Evolutionary conservation across 331 rosid species (phyloP).

Genomic region (Quercus phellos): DNA sequence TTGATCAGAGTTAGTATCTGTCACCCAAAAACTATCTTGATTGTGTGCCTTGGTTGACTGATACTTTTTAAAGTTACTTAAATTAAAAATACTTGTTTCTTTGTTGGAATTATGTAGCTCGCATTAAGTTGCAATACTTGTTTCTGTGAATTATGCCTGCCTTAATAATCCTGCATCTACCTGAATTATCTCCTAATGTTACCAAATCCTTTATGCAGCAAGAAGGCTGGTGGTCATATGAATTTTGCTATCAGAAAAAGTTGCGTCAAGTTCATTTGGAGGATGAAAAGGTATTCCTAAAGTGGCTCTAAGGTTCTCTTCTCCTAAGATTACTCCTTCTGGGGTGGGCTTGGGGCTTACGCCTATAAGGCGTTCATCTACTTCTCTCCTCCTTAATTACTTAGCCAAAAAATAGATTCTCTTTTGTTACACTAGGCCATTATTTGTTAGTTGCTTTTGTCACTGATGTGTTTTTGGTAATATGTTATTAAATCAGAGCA

Average conservation of each 20-base stretch:
- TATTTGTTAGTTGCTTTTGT: constrained; percentile 1
- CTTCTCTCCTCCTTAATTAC: too few species aligned
- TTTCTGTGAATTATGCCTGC: neutral
- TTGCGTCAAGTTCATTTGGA: constrained; percentile 83
- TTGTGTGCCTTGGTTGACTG: neutral
- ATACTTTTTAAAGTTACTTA: neutral
- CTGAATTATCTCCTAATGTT: constrained; percentile 16
- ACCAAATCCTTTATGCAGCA: constrained; percentile 53
- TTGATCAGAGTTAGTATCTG: constrained; percentile 61
- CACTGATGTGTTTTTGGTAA: constrained; percentile 7
- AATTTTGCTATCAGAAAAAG: constrained; percentile 78
- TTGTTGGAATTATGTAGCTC: neutral
- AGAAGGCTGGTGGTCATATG: constrained; percentile 99
- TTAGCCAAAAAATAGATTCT: neutral
- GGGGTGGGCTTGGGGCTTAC: too few species aligned
- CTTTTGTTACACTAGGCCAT: neutral
- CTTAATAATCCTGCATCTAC: neutral
- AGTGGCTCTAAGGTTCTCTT: constrained; percentile 1
- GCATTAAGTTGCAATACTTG: neutral
- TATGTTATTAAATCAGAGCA: neutral
- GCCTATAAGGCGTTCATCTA: too few species aligned
- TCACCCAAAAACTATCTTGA: constrained; percentile 10
- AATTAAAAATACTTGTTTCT: constrained; percentile 1
- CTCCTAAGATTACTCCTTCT: neutral
- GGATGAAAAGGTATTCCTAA: constrained; percentile 64